Conservation (phyloP, 345 rosid genomes). For the Pistacia atlantica region DNA sequence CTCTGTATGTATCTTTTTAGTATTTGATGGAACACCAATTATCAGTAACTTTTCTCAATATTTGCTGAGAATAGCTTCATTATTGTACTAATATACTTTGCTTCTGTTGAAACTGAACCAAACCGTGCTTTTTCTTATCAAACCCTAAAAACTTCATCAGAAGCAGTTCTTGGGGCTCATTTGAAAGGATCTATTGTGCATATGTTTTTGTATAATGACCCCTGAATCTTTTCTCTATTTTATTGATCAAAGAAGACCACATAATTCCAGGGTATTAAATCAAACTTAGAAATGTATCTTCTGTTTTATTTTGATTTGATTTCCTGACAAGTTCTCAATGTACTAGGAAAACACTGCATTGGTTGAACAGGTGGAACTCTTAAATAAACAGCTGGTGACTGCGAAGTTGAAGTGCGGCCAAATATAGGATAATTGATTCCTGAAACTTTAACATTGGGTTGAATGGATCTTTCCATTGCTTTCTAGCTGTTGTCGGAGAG, state of each 20-base stretch:
- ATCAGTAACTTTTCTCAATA: not conserved
- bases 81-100: not conserved
- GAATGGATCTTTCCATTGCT: not conserved
- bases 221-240: not conserved
- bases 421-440: slow-evolving; percentile 15
- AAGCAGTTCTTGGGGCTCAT: not conserved
- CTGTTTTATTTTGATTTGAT: slow-evolving; percentile 19
- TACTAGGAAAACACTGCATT: slow-evolving; percentile 60
- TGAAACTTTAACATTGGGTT: not conserved
- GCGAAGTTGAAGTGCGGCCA: slow-evolving; percentile 49
- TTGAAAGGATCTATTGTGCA: not conserved
- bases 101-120: slow-evolving; percentile 5
- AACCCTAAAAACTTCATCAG: slow-evolving; percentile 5
- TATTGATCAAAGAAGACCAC: not conserved
- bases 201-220: no score
- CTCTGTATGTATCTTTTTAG: not conserved
- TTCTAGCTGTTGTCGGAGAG: not conserved
- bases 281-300: not conserved
- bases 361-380: slow-evolving; percentile 42
- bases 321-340: slow-evolving; percentile 1
- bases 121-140: not conserved
- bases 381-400: slow-evolving; percentile 50
- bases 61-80: not conserved
- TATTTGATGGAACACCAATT: not conserved
- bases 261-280: not conserved